Evolutionary conservation across 2,329 filamentous ascomycete genomes (phyloP).

Genomic region (Diaporthe caulivora): DNA sequence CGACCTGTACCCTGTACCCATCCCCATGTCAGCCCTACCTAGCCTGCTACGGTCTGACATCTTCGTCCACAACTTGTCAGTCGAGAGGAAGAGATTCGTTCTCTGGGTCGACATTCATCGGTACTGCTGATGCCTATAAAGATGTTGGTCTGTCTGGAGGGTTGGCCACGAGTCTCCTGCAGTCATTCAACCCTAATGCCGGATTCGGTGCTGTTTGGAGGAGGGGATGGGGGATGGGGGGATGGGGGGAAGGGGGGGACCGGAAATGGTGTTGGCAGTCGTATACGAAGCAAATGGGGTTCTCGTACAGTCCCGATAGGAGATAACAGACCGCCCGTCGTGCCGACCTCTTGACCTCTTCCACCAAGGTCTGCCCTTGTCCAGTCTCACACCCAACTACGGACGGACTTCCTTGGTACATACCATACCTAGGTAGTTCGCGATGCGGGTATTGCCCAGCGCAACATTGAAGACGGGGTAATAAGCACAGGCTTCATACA

Average conservation of each 20-base stretch:
- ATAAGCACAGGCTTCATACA: constrained; percentile 23
- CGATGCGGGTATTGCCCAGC: constrained; percentile 16
- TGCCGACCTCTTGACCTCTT: not conserved
- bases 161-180: constrained; percentile 7
- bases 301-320: constrained; percentile 2
- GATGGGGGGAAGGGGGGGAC: too few relatives aligned
- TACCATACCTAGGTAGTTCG: not conserved
- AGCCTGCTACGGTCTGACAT: not conserved
- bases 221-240: too few relatives aligned
- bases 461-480: constrained; percentile 23
- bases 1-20: not conserved
- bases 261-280: constrained; percentile 6
- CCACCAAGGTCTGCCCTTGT: constrained; percentile 28
- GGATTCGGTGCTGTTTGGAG: not conserved
- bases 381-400: not conserved
- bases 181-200: constrained; percentile 17
- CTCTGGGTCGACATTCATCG: not conserved
- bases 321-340: constrained; percentile 23
- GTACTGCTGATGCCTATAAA: not conserved
- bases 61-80: not conserved
- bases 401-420: constrained; percentile 17
- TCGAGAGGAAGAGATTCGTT: not conserved
- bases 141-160: not conserved
- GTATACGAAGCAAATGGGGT: constrained; percentile 16
- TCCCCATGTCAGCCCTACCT: constrained; percentile 15